Conservation (phyloP, 2,329 filamentous ascomycete genomes). For the Fusarium transvaalense region DNA sequence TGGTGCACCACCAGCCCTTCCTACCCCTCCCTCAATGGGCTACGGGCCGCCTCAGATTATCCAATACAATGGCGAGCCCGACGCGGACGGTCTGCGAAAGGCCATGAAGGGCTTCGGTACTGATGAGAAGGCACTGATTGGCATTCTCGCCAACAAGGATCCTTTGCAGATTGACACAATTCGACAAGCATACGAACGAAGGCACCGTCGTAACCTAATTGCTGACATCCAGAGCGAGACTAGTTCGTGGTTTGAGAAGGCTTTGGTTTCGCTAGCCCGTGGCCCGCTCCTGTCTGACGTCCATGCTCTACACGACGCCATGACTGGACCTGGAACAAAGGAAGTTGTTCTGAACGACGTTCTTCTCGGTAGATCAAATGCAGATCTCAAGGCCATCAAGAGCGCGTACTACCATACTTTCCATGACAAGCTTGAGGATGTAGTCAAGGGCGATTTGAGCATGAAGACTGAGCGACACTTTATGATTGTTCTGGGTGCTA, state of each 20-base stretch:
- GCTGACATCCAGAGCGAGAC: slow-evolving; percentile 84
- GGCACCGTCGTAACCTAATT: slow-evolving; percentile 76
- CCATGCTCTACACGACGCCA: slow-evolving; percentile 75
- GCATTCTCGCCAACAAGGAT: slow-evolving; percentile 77
- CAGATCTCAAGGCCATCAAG: slow-evolving; percentile 90
- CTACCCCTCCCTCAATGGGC: slow-evolving; percentile 76
- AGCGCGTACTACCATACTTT: slow-evolving; percentile 77
- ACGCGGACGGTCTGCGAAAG: slow-evolving; percentile 78
- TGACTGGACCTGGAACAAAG: slow-evolving; percentile 87
- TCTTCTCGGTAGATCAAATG: slow-evolving; percentile 84
- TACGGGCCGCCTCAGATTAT: slow-evolving; percentile 80
- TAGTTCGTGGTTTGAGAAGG: slow-evolving; percentile 78
- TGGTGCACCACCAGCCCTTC: slow-evolving; percentile 59
- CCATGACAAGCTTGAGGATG: slow-evolving; percentile 74
- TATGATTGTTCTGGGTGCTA: slow-evolving; percentile 80
- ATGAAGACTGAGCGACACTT: slow-evolving; percentile 90
- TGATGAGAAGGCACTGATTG: slow-evolving; percentile 82
- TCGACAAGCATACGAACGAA: slow-evolving; percentile 73
- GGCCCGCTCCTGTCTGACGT: slow-evolving; percentile 86
- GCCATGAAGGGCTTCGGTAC: slow-evolving; percentile 97
- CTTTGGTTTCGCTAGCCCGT: slow-evolving; percentile 78
- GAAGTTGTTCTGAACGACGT: slow-evolving; percentile 89
- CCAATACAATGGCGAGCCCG: slow-evolving; percentile 73
- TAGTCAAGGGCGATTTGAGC: slow-evolving; percentile 83
- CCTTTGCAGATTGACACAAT: slow-evolving; percentile 81